phyloP scores from a whole-genome alignment of 2,329 filamentous ascomycete species.

The Claviceps humidiphila region DNA sequence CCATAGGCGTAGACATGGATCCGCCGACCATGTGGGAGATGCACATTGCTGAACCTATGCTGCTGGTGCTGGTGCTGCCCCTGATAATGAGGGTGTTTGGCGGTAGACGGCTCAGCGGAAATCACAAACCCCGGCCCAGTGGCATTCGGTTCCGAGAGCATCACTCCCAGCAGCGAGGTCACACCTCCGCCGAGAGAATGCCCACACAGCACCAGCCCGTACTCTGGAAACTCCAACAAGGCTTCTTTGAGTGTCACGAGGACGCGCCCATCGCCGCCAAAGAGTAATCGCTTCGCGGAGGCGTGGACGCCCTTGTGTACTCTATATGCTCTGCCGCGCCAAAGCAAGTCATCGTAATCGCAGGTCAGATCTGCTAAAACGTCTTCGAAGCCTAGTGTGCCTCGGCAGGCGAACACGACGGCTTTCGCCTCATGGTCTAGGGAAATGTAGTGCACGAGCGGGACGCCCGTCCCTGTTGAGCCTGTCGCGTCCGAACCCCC shows the following conservation, averaged over 20 bases:
- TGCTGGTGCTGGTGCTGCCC: background rate
- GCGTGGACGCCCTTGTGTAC: slow-evolving; percentile 66
- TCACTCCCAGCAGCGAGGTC: slow-evolving; percentile 55
- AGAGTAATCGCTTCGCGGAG: slow-evolving; percentile 53
- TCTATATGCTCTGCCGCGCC: slow-evolving; percentile 52
- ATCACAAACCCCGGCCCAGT: slow-evolving; percentile 49
- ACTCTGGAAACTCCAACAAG: slow-evolving; percentile 52
- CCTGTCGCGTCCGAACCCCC: slow-evolving; percentile 54
- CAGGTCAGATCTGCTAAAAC: slow-evolving; percentile 62
- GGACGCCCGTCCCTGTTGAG: slow-evolving; percentile 51
- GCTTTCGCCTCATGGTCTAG: slow-evolving; percentile 59
- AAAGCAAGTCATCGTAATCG: slow-evolving; percentile 53
- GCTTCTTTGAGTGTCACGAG: slow-evolving; percentile 53
- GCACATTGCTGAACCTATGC: slow-evolving; percentile 23
- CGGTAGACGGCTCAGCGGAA: slow-evolving; percentile 29
- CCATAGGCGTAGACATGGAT: slow-evolving; percentile 74
- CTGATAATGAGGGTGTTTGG: slow-evolving; percentile 6
- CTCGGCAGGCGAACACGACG: slow-evolving; percentile 58
- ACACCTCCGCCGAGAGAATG: slow-evolving; percentile 60
- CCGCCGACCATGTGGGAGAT: slow-evolving; percentile 52
- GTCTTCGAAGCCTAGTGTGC: slow-evolving; percentile 61
- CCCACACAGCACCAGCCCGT: slow-evolving; percentile 56
- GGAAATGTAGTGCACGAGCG: slow-evolving; percentile 60
- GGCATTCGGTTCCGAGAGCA: slow-evolving; percentile 51
- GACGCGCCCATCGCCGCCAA: slow-evolving; percentile 53